phyloP scores from a whole-genome alignment of 805 yeast species.

The Phaffomyces thermotolerans region DNA sequence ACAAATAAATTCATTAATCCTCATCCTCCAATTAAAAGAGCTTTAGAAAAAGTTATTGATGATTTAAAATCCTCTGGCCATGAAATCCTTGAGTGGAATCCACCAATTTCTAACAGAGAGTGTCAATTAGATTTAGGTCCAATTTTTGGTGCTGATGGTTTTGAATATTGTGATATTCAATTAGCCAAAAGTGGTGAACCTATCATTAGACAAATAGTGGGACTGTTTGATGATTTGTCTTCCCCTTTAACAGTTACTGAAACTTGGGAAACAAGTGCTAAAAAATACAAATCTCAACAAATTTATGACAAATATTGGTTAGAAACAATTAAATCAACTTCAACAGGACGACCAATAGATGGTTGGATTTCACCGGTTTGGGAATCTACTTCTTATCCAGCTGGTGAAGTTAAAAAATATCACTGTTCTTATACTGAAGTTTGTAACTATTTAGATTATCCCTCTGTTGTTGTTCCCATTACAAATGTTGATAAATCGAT shows the following conservation, averaged over 20 bases:
- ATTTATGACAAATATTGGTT: constrained; percentile 32
- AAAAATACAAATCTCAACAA: constrained; percentile 30
- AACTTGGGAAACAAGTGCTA: constrained; percentile 33
- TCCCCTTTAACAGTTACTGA: constrained; percentile 26
- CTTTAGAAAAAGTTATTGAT: constrained; percentile 29
- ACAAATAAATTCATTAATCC: too few relatives aligned
- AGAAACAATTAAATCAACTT: constrained; percentile 26
- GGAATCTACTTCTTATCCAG: constrained; percentile 33
- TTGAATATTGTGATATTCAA: constrained; percentile 7
- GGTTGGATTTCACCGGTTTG: constrained; percentile 42
- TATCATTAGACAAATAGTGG: constrained; percentile 21
- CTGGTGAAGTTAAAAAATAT: constrained; percentile 31
- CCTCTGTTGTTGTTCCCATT: constrained; percentile 38
- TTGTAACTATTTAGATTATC: constrained; percentile 34
- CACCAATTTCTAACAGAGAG: constrained; percentile 24
- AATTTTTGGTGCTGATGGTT: constrained; percentile 31
- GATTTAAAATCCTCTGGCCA: constrained; percentile 32
- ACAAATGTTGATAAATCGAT: constrained; percentile 31
- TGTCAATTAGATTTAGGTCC: constrained; percentile 20
- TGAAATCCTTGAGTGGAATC: constrained; percentile 35
- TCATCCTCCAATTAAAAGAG: too few relatives aligned
- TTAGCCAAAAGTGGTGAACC: constrained; percentile 24
- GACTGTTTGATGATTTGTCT: constrained; percentile 6
- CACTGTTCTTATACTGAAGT: constrained; percentile 37
- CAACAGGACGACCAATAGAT: constrained; percentile 36